A percentile compares a stretch with the other conserved stretches of the same genome.
Evolutionary conservation across 768 basidiomycete species (phyloP).

Genomic region (Asterophora lycoperdoides): DNA sequence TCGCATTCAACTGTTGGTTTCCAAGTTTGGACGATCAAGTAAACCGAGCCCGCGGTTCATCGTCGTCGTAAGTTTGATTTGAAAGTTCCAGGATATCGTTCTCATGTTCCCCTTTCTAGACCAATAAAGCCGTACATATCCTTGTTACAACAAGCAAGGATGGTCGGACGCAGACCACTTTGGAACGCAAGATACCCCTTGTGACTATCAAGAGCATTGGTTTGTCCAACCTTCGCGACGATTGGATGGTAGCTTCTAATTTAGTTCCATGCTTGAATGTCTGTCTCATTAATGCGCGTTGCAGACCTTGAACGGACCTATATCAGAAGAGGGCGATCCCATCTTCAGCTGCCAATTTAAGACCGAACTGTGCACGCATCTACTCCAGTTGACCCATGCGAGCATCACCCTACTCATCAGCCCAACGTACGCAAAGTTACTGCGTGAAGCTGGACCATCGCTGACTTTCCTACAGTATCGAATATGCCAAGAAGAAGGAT

Average conservation of each 20-base stretch:
- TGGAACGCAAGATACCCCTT: conserved; percentile 89
- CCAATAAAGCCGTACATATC: conserved; percentile 81
- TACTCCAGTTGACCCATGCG: conserved; percentile 77
- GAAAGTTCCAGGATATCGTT: neutral
- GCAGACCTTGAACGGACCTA: conserved; percentile 67
- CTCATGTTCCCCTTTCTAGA: conserved; percentile 39
- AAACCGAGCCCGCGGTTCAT: conserved; percentile 90
- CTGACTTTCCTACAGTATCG: conserved; percentile 49
- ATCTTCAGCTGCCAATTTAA: conserved; percentile 91
- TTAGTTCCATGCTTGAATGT: neutral
- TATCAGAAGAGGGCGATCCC: conserved; percentile 92
- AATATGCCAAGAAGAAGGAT: conserved; percentile 96
- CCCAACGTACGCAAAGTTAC: conserved; percentile 60
- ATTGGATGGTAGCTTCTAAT: conserved; percentile 77
- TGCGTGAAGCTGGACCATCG: neutral
- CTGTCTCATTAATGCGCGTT: conserved; percentile 6
- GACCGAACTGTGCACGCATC: conserved; percentile 84
- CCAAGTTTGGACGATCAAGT: conserved; percentile 82
- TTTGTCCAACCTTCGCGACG: conserved; percentile 87
- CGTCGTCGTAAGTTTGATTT: conserved; percentile 61
- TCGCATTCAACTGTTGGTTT: conserved; percentile 75
- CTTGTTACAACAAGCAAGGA: conserved; percentile 58
- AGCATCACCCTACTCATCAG: conserved; percentile 69
- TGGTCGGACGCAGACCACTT: conserved; percentile 48
- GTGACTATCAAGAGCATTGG: conserved; percentile 83